A percentile compares a stretch with the other conserved stretches of the same genome.
These are phyloP conservation scores for Artomyces pyxidatus DNA, from an alignment of 768 basidiomycete genomes.

Conservation along the genomic window DNA sequence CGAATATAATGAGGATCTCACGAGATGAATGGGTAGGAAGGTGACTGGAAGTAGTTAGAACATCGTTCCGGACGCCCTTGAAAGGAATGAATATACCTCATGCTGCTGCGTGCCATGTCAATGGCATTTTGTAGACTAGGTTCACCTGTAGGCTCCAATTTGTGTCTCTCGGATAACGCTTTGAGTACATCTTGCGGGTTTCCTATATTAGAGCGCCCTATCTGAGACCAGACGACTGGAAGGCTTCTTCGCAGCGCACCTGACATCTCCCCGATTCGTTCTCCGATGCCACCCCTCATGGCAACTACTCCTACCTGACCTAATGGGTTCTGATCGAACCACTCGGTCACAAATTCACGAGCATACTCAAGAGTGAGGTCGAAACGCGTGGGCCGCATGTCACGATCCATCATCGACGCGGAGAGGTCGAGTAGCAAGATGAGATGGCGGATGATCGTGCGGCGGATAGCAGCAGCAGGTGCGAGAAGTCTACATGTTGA, in stretches of 20 bases:
- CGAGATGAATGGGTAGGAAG: constrained; percentile 96
- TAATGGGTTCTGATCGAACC: constrained; percentile 99
- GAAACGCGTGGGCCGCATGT: constrained; percentile 92
- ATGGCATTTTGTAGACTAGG: constrained; percentile 95
- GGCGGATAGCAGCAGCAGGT: constrained; percentile 80
- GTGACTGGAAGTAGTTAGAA: constrained; percentile 76
- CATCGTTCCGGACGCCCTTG: no score
- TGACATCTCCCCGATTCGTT: constrained; percentile 87
- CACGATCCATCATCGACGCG: constrained; percentile 86
- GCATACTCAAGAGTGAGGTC: constrained; percentile 87
- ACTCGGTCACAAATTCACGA: constrained; percentile 86
- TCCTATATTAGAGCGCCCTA: constrained; percentile 37
- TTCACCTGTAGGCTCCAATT: constrained; percentile 84
- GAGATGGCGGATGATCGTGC: constrained; percentile 94
- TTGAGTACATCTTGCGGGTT: constrained; percentile 96
- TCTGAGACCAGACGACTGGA: background rate
- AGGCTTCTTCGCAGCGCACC: constrained; percentile 40
- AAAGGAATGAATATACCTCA: constrained; percentile 52
- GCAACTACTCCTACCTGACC: constrained; percentile 95
- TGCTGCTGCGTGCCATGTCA: constrained; percentile 91
- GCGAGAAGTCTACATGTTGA: constrained; percentile 54
- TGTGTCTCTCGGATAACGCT: constrained; percentile 76
- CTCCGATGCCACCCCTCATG: constrained; percentile 86
- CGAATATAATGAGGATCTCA: constrained; percentile 90
- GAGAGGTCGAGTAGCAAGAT: constrained; percentile 91